These are phyloP conservation scores for Candida coleopterorum DNA, from an alignment of 805 yeast genomes.

Conservation along the genomic window DNA sequence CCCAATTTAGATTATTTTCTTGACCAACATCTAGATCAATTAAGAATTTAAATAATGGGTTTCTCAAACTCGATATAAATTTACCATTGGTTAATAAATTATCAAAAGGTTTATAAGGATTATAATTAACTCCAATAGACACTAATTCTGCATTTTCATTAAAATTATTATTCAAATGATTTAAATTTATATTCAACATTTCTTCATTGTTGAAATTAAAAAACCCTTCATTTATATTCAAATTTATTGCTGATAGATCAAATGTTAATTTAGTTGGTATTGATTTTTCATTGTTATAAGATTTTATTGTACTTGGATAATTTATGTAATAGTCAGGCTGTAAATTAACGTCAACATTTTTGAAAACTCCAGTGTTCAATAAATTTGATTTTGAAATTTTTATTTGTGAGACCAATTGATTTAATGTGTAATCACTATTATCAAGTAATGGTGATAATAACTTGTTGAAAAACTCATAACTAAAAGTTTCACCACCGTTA, in stretches of 20 bases:
- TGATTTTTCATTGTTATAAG: slow-evolving; percentile 34
- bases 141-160: slow-evolving; percentile 51
- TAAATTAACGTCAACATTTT: slow-evolving; percentile 33
- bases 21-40: slow-evolving; percentile 28
- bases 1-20: slow-evolving; percentile 46
- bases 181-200: slow-evolving; percentile 30
- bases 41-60: slow-evolving; percentile 41
- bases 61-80: slow-evolving; percentile 41
- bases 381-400: slow-evolving; percentile 30
- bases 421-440: slow-evolving; percentile 40
- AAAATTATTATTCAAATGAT: slow-evolving; percentile 40
- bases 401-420: slow-evolving; percentile 32
- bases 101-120: slow-evolving; percentile 50
- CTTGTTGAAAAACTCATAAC: slow-evolving; percentile 42
- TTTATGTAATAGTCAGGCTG: slow-evolving; percentile 34
- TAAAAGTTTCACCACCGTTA: slow-evolving; percentile 40
- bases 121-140: slow-evolving; percentile 41
- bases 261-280: slow-evolving; percentile 44
- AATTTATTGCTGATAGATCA: slow-evolving; percentile 34
- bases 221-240: slow-evolving; percentile 30
- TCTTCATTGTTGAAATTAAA: slow-evolving; percentile 36
- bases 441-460: slow-evolving; percentile 41
- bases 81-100: slow-evolving; percentile 42
- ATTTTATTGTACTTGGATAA: slow-evolving; percentile 19
- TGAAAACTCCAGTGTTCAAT: slow-evolving; percentile 42